A percentile compares a stretch with the other conserved stretches of the same genome.
phyloP scores from a whole-genome alignment of 306 rosid genomes.

The Abrus pulchellus region DNA sequence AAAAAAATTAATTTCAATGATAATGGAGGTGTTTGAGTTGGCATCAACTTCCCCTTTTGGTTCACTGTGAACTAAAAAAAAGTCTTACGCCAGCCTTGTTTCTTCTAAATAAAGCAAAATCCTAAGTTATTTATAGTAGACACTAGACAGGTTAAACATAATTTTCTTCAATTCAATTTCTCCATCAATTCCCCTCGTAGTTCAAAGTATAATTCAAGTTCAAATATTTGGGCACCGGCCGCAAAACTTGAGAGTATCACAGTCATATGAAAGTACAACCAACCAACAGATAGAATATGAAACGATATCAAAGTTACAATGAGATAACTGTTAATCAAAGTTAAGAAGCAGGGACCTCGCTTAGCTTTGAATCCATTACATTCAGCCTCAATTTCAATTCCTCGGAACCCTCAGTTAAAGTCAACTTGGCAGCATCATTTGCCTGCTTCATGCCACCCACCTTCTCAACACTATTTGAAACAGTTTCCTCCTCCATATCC shows the following conservation, averaged over 20 bases:
- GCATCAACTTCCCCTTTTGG: neutral
- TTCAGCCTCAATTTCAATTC: conserved; percentile 68
- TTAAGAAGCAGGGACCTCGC: conserved; percentile 65
- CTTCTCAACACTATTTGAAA: conserved; percentile 41
- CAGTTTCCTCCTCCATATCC: conserved; percentile 53
- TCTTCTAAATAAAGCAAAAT: neutral
- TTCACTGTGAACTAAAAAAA: neutral
- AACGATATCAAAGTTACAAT: conserved; percentile 18
- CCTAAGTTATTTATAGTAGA: neutral
- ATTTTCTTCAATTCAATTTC: neutral
- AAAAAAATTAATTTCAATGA: neutral
- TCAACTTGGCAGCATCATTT: conserved; percentile 45
- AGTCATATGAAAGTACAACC: neutral
- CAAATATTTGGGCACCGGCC: conserved; percentile 16
- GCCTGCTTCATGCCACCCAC: conserved; percentile 52
- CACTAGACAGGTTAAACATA: neutral
- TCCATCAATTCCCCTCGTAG: neutral
- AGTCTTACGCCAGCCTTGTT: neutral
- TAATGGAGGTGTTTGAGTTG: neutral
- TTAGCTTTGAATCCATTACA: conserved; percentile 63
- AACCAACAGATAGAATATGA: conserved; percentile 35
- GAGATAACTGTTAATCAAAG: conserved; percentile 27
- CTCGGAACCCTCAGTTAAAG: conserved; percentile 57
- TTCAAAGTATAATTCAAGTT: neutral
- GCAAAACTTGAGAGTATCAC: neutral